Conservation (phyloP, 768 basidiomycete genomes). For the Russula dissimulans region DNA sequence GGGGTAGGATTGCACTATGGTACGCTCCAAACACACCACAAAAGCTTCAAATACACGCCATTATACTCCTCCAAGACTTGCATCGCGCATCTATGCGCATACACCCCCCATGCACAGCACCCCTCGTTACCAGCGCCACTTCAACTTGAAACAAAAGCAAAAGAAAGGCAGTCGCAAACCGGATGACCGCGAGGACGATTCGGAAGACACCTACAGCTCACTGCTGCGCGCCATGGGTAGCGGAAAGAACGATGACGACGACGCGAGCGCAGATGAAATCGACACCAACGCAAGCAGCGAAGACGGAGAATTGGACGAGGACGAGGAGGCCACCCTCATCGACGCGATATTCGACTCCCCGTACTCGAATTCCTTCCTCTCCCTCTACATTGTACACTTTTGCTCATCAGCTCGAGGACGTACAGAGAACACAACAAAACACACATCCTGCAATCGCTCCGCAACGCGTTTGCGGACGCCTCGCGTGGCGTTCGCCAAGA, state of each 20-base stretch:
- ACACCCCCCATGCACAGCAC: background rate
- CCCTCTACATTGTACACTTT: background rate
- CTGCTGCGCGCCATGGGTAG: background rate
- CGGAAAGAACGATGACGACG: background rate
- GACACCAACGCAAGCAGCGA: background rate
- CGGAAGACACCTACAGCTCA: constrained; percentile 1
- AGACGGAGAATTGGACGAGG: constrained; percentile 4
- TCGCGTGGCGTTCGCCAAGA: constrained; percentile 1
- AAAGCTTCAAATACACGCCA: background rate
- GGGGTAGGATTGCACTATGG: background rate
- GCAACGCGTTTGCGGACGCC: constrained; percentile 5
- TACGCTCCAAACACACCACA: background rate
- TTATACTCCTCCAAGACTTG: background rate
- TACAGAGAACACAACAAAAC: background rate
- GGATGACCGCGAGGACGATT: background rate
- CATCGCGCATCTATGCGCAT: background rate
- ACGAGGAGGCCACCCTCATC: constrained; percentile 3
- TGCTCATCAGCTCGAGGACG: background rate
- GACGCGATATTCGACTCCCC: constrained; percentile 3
- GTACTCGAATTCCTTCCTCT: background rate
- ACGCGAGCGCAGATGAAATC: too few relatives aligned
- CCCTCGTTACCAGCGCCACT: background rate
- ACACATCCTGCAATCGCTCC: background rate
- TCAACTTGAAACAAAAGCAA: background rate
- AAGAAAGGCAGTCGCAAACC: background rate